Base-by-base conservation (phyloP, 805 yeast species). In the Candida cerambycidarum region DNA sequence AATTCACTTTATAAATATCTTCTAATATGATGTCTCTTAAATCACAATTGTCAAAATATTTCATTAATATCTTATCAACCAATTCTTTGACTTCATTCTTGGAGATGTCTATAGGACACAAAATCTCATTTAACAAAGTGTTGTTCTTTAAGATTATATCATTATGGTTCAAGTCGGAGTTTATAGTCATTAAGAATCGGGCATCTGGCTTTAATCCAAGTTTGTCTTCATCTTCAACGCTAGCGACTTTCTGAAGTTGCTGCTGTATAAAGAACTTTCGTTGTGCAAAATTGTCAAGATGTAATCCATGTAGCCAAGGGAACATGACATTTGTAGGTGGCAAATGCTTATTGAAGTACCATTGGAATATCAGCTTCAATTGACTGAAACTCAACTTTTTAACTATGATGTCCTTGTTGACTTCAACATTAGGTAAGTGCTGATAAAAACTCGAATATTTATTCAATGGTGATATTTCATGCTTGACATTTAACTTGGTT, bases 301-400 rank as follows among this genome's bases (percentile, higher is more conserved):
- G 80, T 33, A 85, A 68, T 0, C 95, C 93, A 59, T 90, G 96
- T 18, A 88, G 69, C 97, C 97, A 89, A 0, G 97, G 97, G 54
- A 89, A 90, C 74, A 90, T 78, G 9, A 56, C 56, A 17, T 71
- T 75, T 14, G 90, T 83, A 3, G 76, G 77, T 0, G 97, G 96
- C 3, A 70, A 56, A 1, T 65, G 62, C 14, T 53, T 52, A 50
- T 63, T 59, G 49, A 70, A 70, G 50, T 70, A 70, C 67, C 70
- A 66, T 14, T 46, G 40, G 44, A 69, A 67, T 0, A 68, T 57
- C 0, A 15, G 4, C 19, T 42, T 32, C 12, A 60, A 35, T 28
- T 55, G 53, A 10, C 28, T 39, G 17, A 41, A 46, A 37, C 39
- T 55, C 38, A 61, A 23, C 10, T 34, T 16, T 31, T 52, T 57